Base-by-base conservation (phyloP, 139 green algal species). In the Coelastrella sp. region DNA sequence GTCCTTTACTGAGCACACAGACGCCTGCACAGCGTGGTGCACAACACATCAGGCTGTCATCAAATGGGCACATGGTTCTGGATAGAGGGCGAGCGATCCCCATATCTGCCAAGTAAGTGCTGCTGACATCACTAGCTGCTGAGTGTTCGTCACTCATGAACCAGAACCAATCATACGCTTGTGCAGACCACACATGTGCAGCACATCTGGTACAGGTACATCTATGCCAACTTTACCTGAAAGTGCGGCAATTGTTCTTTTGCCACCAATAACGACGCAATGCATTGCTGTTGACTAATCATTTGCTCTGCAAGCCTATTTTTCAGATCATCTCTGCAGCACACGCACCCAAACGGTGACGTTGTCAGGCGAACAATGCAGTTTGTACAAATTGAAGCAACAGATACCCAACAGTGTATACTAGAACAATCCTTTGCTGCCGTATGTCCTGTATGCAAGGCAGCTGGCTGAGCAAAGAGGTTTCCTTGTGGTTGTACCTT, bases 201-300 rank as follows among this genome's bases (percentile, higher is more conserved):
- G n/a, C n/a, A n/a, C n/a, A n/a, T n/a, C n/a, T n/a, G n/a, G n/a
- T n/a, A n/a, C n/a, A n/a, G n/a, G n/a, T n/a, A n/a, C n/a, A n/a
- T 21, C 66, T 32, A 43, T 50, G 66, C 66, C 0, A 38, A 45
- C 5, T 37, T 21, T 38, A 81, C 73, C 73, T 81, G 73, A 27
- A 83, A 83, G 1, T 72, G 53, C 34, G 51, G 75, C 37, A 83
- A 38, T 30, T 79, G 72, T n/a, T 79, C 27, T n/a, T 53, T 37
- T 37, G 19, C 50, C 9, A 41, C 75, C 53, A 83, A 27, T 34
- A 83, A 37, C 25, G 38, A 21, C 37, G 71, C 51, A 32, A 83
- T 23, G n/a, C 75, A 57, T 53, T 68, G 34, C 34, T 83, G 50
- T 32, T 83, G 75, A 15, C 35, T 72, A 25, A n/a, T 37, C 2